Conservation (phyloP, 441 rosid genomes). For the Arabidopsis hybrid region DNA sequence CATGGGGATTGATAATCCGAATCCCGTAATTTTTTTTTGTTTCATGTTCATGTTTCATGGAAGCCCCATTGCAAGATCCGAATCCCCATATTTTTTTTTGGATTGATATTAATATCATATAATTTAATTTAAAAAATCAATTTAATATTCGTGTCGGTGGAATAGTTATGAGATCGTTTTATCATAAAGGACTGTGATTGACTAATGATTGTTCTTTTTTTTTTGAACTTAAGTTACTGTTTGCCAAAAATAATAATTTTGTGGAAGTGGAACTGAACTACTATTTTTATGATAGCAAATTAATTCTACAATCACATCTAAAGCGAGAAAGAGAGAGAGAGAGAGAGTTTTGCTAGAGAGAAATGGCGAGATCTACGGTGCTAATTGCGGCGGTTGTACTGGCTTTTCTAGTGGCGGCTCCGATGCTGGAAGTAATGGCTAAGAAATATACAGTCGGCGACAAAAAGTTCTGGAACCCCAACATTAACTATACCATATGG, state of each 20-base stretch:
- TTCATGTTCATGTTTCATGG: too few species aligned
- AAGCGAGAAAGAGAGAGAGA: not conserved
- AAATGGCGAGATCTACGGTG: not conserved
- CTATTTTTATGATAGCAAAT: not conserved
- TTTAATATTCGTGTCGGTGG: not conserved
- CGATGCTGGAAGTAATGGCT: constrained; percentile 58
- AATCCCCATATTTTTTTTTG: too few species aligned
- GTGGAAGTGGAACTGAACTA: not conserved
- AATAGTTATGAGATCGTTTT: not conserved
- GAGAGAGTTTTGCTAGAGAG: not conserved
- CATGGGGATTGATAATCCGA: too few species aligned
- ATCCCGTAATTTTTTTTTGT: too few species aligned
- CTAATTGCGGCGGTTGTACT: not conserved
- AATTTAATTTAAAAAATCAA: too few species aligned
- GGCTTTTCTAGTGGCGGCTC: not conserved
- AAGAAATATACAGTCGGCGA: constrained; percentile 57
- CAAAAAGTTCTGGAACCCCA: constrained; percentile 58
- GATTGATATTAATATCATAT: too few species aligned
- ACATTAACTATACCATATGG: constrained; percentile 79
- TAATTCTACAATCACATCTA: not conserved
- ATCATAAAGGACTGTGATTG: not conserved
- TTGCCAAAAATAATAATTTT: not conserved
- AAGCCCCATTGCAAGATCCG: too few species aligned
- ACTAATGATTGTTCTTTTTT: not conserved
- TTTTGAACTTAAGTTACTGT: not conserved